A percentile compares a stretch with the other conserved stretches of the same genome.
Evolutionary conservation across 1,284 basidiomycete genomes (phyloP).

Genomic region (Jaminaea rosea): DNA sequence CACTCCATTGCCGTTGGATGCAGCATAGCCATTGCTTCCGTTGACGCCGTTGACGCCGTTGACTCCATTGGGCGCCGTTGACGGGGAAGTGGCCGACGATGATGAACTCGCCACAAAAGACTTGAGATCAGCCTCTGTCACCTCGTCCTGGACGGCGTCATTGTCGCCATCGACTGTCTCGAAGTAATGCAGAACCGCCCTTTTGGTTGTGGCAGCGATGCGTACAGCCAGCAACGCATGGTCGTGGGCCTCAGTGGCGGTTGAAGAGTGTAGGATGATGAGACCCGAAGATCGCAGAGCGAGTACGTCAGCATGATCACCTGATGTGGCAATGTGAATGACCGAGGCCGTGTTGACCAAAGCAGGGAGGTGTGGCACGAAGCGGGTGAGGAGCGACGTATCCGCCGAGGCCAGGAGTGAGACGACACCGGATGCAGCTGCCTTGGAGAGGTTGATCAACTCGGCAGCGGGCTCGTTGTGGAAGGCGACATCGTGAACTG

Average conservation of each 20-base stretch:
- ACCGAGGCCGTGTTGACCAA: slow-evolving; percentile 31
- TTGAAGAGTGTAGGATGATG: slow-evolving; percentile 59
- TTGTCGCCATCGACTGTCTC: slow-evolving; percentile 45
- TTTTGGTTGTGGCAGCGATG: slow-evolving; percentile 57
- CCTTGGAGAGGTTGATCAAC: slow-evolving; percentile 6
- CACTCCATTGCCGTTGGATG: slow-evolving; percentile 1
- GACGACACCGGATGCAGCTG: slow-evolving; percentile 20
- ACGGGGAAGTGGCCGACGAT: slow-evolving; percentile 10
- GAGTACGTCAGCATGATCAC: slow-evolving; percentile 58
- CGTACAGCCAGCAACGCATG: slow-evolving; percentile 63
- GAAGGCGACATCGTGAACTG: background rate
- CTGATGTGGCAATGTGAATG: slow-evolving; percentile 36
- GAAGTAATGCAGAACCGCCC: slow-evolving; percentile 72
- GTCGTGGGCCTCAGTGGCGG: slow-evolving; percentile 62
- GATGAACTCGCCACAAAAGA: slow-evolving; percentile 19
- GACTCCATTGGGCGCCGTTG: slow-evolving; percentile 5
- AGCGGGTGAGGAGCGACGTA: slow-evolving; percentile 27
- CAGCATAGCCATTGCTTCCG: slow-evolving; percentile 24
- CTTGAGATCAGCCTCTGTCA: slow-evolving; percentile 44
- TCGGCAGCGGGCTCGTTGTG: background rate
- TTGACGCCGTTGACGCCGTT: slow-evolving; percentile 45
- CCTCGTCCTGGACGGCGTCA: slow-evolving; percentile 14
- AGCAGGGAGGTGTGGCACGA: slow-evolving; percentile 37
- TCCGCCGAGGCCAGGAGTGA: slow-evolving; percentile 26
- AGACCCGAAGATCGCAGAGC: slow-evolving; percentile 56